Base-by-base conservation (phyloP, 176 grass and related monocot genomes). In the Carex parvula region DNA sequence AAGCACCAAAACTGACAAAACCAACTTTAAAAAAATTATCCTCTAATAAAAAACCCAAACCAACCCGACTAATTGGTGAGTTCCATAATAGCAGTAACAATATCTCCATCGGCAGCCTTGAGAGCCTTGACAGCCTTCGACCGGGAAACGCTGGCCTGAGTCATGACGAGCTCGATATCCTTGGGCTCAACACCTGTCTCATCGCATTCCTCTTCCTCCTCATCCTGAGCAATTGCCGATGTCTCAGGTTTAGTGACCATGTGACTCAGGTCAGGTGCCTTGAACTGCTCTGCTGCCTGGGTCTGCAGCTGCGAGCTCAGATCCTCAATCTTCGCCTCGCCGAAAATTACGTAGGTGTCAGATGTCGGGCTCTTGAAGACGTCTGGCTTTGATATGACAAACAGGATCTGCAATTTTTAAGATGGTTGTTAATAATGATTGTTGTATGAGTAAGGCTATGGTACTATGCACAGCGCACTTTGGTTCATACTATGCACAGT, bases 321-420 rank as follows among this genome's bases (percentile, higher is more conserved):
- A 57, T 91, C 89, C 71, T 91, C 89, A 0, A 94, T 89, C 83
- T 94, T 94, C 0, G 89, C 92, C 83, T 94, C 87, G 3, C 92
- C 92, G 2, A 94, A 94, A 41, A 94, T 94, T 16, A 91, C 92
- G 2, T 94, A 94, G 14, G 92, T 94, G 83, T 94, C 92, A 2
- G 89, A 94, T 0, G 60, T 83, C 0, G 89, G 92, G 66, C 92
- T 91, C 89, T 94, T 94, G 85, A 94, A 94, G 54, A 94, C 89
- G 55, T 94, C 87, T 18, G 92, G 92, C 61, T 91, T 94, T 61
- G 89, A 91, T 37, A 94, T 94, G 58, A 94, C 89, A 33, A 94
- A 89, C 10, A 91, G 66, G 41, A 94, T 89, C 87, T 91, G 82
- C 73, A 33, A 32, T 55, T 16, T 16, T 16, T 33, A 26, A 54